Evolutionary conservation across 768 basidiomycete species (phyloP).

Genomic region (Calvatia gigantea): DNA sequence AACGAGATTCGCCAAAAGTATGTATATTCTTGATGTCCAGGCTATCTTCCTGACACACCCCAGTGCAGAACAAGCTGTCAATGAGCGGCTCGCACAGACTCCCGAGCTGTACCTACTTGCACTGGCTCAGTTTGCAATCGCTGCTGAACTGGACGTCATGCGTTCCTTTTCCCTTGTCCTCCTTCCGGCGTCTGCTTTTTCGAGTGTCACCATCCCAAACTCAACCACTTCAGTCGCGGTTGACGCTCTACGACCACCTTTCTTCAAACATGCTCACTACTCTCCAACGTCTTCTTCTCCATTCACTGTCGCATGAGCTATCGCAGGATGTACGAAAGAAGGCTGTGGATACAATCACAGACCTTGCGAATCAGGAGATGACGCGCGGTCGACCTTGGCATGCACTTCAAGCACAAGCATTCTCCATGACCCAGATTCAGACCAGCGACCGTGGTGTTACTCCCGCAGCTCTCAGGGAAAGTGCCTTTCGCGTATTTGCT

Average conservation of each 20-base stretch:
- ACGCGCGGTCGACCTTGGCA: constrained; percentile 77
- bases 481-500: constrained; percentile 68
- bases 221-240: constrained; percentile 22
- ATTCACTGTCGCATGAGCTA: constrained; percentile 63
- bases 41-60: not conserved
- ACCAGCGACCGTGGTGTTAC: constrained; percentile 8
- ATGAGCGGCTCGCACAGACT: constrained; percentile 72
- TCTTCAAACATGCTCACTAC: constrained; percentile 61
- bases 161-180: constrained; percentile 82
- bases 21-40: constrained; percentile 14
- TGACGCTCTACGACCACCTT: constrained; percentile 77
- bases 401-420: constrained; percentile 68
- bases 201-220: constrained; percentile 40
- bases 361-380: constrained; percentile 76
- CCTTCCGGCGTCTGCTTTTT: constrained; percentile 74
- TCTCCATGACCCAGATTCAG: constrained; percentile 53
- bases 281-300: constrained; percentile 69
- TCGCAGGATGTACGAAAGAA: constrained; percentile 59
- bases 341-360: constrained; percentile 71
- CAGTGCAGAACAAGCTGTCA: constrained; percentile 79
- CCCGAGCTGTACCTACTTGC: constrained; percentile 81
- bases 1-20: constrained; percentile 78
- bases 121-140: constrained; percentile 73
- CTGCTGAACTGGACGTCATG: constrained; percentile 82
- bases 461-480: constrained; percentile 42